A percentile compares a stretch with the other conserved stretches of the same genome.
phyloP scores from a whole-genome alignment of 1,139 yeast genomes.

The Candida mesenterica region DNA sequence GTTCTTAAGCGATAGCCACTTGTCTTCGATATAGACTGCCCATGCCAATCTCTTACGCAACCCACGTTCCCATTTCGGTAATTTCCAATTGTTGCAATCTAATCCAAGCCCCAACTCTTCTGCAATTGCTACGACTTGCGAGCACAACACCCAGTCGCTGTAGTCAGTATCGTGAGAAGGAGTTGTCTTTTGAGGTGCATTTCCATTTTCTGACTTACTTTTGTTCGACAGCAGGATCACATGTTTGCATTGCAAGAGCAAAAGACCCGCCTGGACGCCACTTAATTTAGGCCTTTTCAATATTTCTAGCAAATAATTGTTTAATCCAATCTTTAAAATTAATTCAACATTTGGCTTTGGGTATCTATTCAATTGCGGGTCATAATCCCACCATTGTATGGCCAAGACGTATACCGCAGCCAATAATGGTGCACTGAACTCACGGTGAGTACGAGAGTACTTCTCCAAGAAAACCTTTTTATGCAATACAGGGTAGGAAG shows the following conservation, averaged over 20 bases:
- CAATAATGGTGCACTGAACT: conserved; percentile 71
- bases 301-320: conserved; percentile 63
- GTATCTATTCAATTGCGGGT: conserved; percentile 60
- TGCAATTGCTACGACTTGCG: conserved; percentile 81
- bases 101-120: conserved; percentile 85
- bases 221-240: conserved; percentile 21
- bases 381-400: conserved; percentile 83
- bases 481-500: conserved; percentile 74
- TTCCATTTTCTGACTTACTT: conserved; percentile 1
- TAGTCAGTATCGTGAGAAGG: conserved; percentile 43
- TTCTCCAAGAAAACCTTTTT: conserved; percentile 75
- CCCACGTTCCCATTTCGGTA: conserved; percentile 92
- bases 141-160: conserved; percentile 81
- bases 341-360: conserved; percentile 64
- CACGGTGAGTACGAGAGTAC: conserved; percentile 72
- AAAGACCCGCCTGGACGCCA: conserved; percentile 76
- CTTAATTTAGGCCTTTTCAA: conserved; percentile 73
- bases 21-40: conserved; percentile 90
- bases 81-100: conserved; percentile 82
- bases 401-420: conserved; percentile 78
- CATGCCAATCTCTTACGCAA: conserved; percentile 81
- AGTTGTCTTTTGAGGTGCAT: conserved; percentile 1
- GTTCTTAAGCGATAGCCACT: conserved; percentile 79
- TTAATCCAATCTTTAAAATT: conserved; percentile 49
- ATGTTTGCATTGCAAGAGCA: conserved; percentile 64